Percentiles rank a stretch among this genome's conserved stretches.
phyloP scores from a whole-genome alignment of 1,139 yeast genomes.

The Zygoascus sp. region DNA sequence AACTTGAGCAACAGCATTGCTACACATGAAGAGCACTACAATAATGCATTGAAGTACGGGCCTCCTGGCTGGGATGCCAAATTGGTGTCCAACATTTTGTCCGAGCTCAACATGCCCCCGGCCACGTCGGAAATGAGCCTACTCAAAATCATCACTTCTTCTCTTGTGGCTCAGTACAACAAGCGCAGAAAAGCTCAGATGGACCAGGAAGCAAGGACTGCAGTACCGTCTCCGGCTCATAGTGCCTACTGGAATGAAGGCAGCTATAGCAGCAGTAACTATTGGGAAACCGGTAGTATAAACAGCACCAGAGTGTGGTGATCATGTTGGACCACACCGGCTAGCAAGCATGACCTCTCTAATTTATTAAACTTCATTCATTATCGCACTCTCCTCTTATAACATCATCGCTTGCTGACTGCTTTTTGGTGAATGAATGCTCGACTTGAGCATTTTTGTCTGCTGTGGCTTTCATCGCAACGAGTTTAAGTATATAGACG shows the following conservation, averaged over 20 bases:
- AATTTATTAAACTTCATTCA: too few species aligned
- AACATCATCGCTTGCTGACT: too few species aligned
- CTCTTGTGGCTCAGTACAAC: conserved; percentile 14
- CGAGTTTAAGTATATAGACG: too few species aligned
- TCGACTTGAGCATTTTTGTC: too few species aligned
- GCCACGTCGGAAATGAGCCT: conserved; percentile 14
- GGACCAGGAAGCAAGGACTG: neutral
- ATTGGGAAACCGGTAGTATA: conserved; percentile 21
- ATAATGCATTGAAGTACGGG: conserved; percentile 23
- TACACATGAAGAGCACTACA: conserved; percentile 18
- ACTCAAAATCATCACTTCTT: conserved; percentile 18
- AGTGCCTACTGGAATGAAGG: conserved; percentile 9
- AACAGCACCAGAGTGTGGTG: conserved; percentile 22
- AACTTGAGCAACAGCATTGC: conserved; percentile 1
- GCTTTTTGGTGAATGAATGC: too few species aligned
- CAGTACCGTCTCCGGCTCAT: conserved; percentile 3
- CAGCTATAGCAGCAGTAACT: conserved; percentile 14
- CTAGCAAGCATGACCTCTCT: neutral
- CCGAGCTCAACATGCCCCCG: conserved; percentile 21
- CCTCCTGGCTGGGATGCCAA: conserved; percentile 30
- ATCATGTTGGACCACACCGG: neutral
- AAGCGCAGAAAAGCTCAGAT: neutral
- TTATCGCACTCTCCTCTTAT: too few species aligned
- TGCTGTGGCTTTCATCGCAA: too few species aligned
- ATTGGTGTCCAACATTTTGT: conserved; percentile 20